These are phyloP conservation scores for Ceratocystis eucalypticola DNA, from an alignment of 2,329 filamentous ascomycete genomes.

Conservation along the genomic window DNA sequence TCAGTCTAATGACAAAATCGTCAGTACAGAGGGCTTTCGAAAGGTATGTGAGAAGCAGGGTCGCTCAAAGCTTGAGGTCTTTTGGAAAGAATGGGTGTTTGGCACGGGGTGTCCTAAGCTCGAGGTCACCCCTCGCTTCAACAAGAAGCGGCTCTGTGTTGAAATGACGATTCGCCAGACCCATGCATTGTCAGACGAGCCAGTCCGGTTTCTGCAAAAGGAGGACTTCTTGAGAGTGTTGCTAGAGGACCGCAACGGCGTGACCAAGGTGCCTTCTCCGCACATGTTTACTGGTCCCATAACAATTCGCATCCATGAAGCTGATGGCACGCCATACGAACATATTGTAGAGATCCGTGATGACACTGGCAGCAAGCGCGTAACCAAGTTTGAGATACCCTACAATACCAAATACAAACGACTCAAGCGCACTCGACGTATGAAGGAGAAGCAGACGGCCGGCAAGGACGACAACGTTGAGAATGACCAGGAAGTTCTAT, in stretches of 20 bases:
- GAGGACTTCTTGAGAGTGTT: slow-evolving; percentile 71
- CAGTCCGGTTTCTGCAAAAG: slow-evolving; percentile 40
- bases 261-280: slow-evolving; percentile 57
- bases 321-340: slow-evolving; percentile 94
- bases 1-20: slow-evolving; percentile 52
- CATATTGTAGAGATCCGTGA: slow-evolving; percentile 95
- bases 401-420: slow-evolving; percentile 99
- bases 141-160: slow-evolving; percentile 92
- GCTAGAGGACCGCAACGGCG: slow-evolving; percentile 59
- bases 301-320: slow-evolving; percentile 96
- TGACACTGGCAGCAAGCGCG: slow-evolving; percentile 49
- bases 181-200: slow-evolving; percentile 34
- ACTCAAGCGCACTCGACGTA: slow-evolving; percentile 70
- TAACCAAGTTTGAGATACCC: slow-evolving; percentile 75
- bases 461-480: slow-evolving; percentile 23
- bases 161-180: slow-evolving; percentile 79
- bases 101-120: slow-evolving; percentile 83
- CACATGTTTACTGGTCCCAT: slow-evolving; percentile 88
- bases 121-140: slow-evolving; percentile 76
- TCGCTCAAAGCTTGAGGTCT: slow-evolving; percentile 72
- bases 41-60: slow-evolving; percentile 77
- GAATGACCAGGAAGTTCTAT: slow-evolving; percentile 44
- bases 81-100: slow-evolving; percentile 88
- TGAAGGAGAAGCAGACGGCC: slow-evolving; percentile 56
- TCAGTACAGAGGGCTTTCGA: slow-evolving; percentile 64